Base-by-base conservation (phyloP, 2,329 filamentous ascomycete genomes). In the Alternaria sp. region DNA sequence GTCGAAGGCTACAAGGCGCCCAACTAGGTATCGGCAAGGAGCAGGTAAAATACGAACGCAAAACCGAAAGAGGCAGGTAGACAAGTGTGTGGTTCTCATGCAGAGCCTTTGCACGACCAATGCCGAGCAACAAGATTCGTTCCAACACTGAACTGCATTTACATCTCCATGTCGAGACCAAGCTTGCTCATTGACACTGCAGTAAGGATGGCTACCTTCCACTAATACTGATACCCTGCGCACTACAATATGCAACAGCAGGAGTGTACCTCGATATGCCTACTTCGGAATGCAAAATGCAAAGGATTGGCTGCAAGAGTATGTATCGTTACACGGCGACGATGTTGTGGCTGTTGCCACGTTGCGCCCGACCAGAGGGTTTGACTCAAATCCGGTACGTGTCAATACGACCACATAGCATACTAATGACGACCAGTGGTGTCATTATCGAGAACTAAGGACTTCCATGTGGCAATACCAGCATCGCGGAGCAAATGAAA, bases 1-100 rank as follows among this genome's bases (percentile, higher is more conserved):
- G 79, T 82, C 10, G 79, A 83, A 54, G 81, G 77, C 3, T 81
- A 81, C 66, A 66, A 78, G 65, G 63, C 70, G 8, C 66, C 71
- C 9, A 71, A 60, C 49, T 75, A 67, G 61, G 53, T 56, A 10
- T 8, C 4, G 10, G 44, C 9, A 25, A 26, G 3, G 15, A 20
- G 30, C 26, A 18, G 33, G 8, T 11, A 4, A 3, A 12, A 44
- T 20, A 26, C 6, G 15, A 49, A 23, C 8, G n/a, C 7, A 33
- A 37, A 30, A n/a, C 3, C 15, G 18, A 20, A 59, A 53, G 28
- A 41, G 30, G 47, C 47, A 61, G 54, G 60, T 30, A 25, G 20
- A 54, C 11, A 7, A 60, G 20, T 6, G 18, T 21, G 26, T 33
- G 20, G 11, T 33, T 6, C 44, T 28, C 14, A 26, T 21, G 26